phyloP scores from a whole-genome alignment of 2,329 filamentous ascomycete genomes.

The Dothistroma pini region DNA sequence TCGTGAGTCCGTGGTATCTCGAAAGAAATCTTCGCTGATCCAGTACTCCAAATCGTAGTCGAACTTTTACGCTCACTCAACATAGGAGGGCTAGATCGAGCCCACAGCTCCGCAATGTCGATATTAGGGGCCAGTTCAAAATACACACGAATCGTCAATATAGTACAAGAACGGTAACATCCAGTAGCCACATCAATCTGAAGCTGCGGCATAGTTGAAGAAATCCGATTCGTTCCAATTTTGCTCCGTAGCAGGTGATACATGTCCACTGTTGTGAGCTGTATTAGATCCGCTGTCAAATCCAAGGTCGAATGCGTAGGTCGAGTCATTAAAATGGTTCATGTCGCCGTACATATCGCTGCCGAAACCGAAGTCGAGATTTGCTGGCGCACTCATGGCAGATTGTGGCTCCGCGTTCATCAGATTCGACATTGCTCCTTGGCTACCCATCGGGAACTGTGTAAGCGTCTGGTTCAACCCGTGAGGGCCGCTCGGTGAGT shows the following conservation, averaged over 20 bases:
- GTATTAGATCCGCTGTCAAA: constrained; percentile 7
- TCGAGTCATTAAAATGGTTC: constrained; percentile 1
- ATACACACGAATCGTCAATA: neutral
- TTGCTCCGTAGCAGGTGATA: constrained; percentile 17
- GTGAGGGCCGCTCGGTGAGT: constrained; percentile 2
- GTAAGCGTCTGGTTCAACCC: constrained; percentile 21
- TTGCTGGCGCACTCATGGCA: constrained; percentile 14
- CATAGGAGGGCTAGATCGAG: neutral
- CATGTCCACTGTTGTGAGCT: constrained; percentile 15
- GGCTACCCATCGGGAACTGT: constrained; percentile 4
- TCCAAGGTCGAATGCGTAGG: constrained; percentile 6
- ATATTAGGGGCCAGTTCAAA: neutral
- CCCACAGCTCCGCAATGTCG: neutral
- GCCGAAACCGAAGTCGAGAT: constrained; percentile 16
- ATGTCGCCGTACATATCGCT: constrained; percentile 12
- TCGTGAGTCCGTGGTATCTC: neutral
- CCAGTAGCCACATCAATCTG: neutral
- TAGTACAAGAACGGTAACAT: neutral
- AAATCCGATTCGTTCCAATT: constrained; percentile 24
- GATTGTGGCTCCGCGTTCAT: constrained; percentile 15
- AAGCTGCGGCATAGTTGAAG: constrained; percentile 18
- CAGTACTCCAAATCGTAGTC: neutral
- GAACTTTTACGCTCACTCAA: neutral
- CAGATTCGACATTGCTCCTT: neutral
- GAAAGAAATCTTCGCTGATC: neutral